Conservation (phyloP, 2,329 filamentous ascomycete genomes). For the Aschersonia sp. region DNA sequence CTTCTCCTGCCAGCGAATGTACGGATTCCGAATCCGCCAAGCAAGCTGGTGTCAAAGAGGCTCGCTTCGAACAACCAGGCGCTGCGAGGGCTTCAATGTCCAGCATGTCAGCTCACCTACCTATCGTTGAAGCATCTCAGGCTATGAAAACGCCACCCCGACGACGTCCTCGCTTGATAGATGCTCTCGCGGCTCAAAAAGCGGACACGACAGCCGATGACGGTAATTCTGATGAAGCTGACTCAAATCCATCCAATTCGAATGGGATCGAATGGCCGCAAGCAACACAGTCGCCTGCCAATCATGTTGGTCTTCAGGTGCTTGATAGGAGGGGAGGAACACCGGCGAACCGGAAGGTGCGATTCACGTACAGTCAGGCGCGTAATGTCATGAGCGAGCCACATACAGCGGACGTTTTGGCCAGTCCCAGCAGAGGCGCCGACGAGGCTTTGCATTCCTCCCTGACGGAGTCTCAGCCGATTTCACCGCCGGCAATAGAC, state of each 20-base stretch:
- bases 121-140: background rate
- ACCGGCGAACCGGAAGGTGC: conserved; percentile 16
- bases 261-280: background rate
- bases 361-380: conserved; percentile 20
- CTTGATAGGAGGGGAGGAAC: conserved; percentile 11
- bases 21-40: no score
- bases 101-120: no score
- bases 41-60: no score
- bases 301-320: conserved; percentile 8
- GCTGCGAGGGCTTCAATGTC: no score
- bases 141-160: background rate
- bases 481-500: conserved; percentile 10
- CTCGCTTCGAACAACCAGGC: no score
- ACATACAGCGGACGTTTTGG: conserved; percentile 10
- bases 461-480: conserved; percentile 8
- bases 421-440: conserved; percentile 2
- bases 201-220: background rate
- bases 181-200: conserved; percentile 7
- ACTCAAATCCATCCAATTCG: background rate
- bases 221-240: background rate
- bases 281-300: background rate
- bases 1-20: background rate
- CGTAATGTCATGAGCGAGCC: conserved; percentile 15
- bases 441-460: conserved; percentile 8
- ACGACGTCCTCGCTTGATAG: conserved; percentile 6